Evolutionary conservation across 2,329 filamentous ascomycete species (phyloP), one percentile per base, ranked within the genome.

Genomic region (Phialemoniopsis sp.): DNA sequence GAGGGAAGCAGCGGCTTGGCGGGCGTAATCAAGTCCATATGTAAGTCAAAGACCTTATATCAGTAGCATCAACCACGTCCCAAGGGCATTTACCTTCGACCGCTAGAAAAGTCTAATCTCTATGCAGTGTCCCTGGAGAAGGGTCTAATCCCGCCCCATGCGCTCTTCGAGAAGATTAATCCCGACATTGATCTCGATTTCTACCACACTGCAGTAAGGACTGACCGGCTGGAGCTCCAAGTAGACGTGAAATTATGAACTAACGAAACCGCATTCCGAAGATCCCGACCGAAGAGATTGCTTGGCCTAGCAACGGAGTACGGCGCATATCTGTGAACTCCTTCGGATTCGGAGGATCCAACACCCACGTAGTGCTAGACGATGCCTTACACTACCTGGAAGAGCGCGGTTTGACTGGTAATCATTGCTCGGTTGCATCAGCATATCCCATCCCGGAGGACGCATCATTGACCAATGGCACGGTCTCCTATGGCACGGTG

Each of bases 1-100:
- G 70, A 75, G 47, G 67, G 67, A 6, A 59, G 64, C 0, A 66
- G 67, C 4, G 71, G 71, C 2, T 47, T 72, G 3, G 67, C 68
- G 0, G 63, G 63, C 6, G 32, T 74, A 9, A 49, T 75, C 16
- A 70, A 68, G 44, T 56, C 58, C 1, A 46, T 65, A 1, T 43
- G 45, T 7, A n/a, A 64, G 41, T 72, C 28, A 63, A 68, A 46
- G 50, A 64, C 14, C 57, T 53, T 5, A 17, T 54, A n/a, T n/a
- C 52, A 53, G 40, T 31, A 37, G 50, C 13, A 16, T 16, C 18
- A n/a, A n/a, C n/a, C n/a, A n/a, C n/a, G n/a, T n/a, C n/a, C n/a
- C n/a, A n/a, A n/a, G n/a, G n/a, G n/a, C n/a, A n/a, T n/a, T n/a
- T n/a, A n/a, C n/a, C n/a, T n/a, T n/a, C n/a, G n/a, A n/a, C n/a